Base-by-base conservation (phyloP, 2,329 filamentous ascomycete species). In the Rugonectria rugulosa region DNA sequence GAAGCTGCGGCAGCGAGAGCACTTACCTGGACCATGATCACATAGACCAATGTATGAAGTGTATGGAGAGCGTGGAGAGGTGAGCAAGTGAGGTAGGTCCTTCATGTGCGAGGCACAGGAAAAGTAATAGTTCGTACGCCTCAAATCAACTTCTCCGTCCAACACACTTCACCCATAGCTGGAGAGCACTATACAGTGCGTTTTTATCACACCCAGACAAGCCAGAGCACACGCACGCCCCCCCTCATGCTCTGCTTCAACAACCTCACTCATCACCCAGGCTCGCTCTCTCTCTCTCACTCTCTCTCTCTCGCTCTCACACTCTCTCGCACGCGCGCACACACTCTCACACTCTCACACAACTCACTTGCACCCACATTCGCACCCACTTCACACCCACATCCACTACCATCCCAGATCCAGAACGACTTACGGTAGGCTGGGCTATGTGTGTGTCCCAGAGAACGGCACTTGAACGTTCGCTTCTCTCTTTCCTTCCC, bases 281-380 rank as follows among this genome's bases (percentile, higher is more conserved):
- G n/a, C n/a, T 36, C 32, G 19, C 45, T 48, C 45, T 36, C 32
- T 24, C 44, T 29, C n/a, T 48, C 44, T 48, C 45, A 14, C 45
- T 29, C 34, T 21, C 29, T 14, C 27, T 24, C 19, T 14, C 29
- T 14, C 32, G 8, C 43, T 5, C 32, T 36, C 32, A 4, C 32
- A 7, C 14, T 23, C 36, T 5, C 42, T 36, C 31, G 29, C 48
- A 43, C 56, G 50, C 58, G 48, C 49, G 17, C 31, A 14, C 27
- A 51, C 49, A 42, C 53, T 46, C 53, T 21, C 45, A 44, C 42
- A 8, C 41, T 45, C 50, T 47, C 50, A 49, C 52, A 52, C 55
- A 59, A 61, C 48, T 60, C 58, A 62, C 60, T 58, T 64, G 64
- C 59, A 59, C 62, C 58, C 48, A 55, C 56, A 41, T 54, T 34